A percentile compares a stretch with the other conserved stretches of the same genome.
Evolutionary conservation across 768 basidiomycete species (phyloP).

Genomic region (Boletus barrowsii): DNA sequence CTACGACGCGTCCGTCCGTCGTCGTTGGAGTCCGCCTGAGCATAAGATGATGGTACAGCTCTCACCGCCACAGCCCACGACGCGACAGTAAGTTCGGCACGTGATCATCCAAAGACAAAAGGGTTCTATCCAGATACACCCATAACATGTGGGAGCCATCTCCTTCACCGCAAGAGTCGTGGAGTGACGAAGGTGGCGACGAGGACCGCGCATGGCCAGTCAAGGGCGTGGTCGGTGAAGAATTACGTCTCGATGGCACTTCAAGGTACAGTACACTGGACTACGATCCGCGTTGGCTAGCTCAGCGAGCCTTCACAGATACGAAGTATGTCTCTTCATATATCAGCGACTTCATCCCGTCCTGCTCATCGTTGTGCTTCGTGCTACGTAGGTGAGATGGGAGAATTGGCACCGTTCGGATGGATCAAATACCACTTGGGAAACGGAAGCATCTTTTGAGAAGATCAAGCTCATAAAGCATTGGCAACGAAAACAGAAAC

Average conservation of each 20-base stretch:
- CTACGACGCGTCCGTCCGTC: constrained; percentile 62
- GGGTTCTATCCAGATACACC: neutral
- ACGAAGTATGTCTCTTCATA: constrained; percentile 25
- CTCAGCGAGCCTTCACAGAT: constrained; percentile 21
- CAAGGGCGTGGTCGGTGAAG: constrained; percentile 29
- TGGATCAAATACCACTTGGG: constrained; percentile 57
- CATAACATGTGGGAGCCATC: constrained; percentile 27
- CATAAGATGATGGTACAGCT: constrained; percentile 41
- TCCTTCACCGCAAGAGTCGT: constrained; percentile 28
- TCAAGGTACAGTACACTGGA: constrained; percentile 16
- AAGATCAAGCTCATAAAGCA: constrained; percentile 14
- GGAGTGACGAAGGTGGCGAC: constrained; percentile 33
- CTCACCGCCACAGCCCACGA: neutral
- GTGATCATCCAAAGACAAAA: constrained; percentile 10
- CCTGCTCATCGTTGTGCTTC: neutral
- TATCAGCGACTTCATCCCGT: neutral
- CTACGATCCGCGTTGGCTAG: neutral
- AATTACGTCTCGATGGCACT: constrained; percentile 29
- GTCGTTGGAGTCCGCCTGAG: constrained; percentile 68
- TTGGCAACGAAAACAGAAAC: constrained; percentile 37
- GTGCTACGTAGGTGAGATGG: constrained; percentile 47
- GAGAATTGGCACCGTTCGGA: constrained; percentile 48
- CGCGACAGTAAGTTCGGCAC: constrained; percentile 20
- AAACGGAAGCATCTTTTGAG: constrained; percentile 25
- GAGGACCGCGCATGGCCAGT: constrained; percentile 32